Percentiles rank a stretch among this genome's conserved stretches.
These are phyloP conservation scores for Pseudocohnilembus persalinus DNA, from an alignment of 169 alveolate species.

Conservation along the genomic window DNA sequence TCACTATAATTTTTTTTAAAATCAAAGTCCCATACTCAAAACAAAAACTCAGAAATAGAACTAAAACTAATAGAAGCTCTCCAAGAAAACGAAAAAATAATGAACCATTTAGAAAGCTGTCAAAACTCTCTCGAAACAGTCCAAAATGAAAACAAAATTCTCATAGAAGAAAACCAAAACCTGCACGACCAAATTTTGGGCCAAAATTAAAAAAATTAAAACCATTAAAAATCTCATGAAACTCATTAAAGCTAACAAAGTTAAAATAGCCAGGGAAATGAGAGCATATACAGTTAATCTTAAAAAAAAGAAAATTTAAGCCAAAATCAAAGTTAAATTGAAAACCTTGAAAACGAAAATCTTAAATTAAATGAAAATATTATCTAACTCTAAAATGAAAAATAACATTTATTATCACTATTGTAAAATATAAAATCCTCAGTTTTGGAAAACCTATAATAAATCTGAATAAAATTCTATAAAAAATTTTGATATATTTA, in stretches of 20 bases:
- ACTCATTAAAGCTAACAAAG: not conserved
- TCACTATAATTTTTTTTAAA: too few relatives aligned
- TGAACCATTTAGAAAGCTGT: not conserved
- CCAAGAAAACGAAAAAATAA: not conserved
- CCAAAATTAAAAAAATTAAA: too few relatives aligned
- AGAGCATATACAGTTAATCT: not conserved
- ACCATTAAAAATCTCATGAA: not conserved
- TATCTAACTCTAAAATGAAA: too few relatives aligned
- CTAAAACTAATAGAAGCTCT: not conserved
- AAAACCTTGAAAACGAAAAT: too few relatives aligned
- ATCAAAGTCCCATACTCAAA: not conserved
- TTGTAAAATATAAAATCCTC: too few relatives aligned
- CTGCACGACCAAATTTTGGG: not conserved
- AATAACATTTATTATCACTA: too few relatives aligned
- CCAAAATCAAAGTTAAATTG: too few relatives aligned
- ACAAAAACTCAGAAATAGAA: not conserved
- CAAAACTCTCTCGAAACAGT: not conserved
- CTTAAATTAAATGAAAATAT: too few relatives aligned
- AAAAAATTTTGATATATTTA: too few relatives aligned
- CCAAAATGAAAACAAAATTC: not conserved
- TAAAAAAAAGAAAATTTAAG: too few relatives aligned
- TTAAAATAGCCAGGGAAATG: not conserved
- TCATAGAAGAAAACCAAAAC: not conserved
- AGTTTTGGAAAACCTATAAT: too few relatives aligned
- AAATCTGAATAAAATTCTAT: too few relatives aligned